Conservation (phyloP, 2,329 filamentous ascomycete genomes). For the Pochonia chlamydosporia region DNA sequence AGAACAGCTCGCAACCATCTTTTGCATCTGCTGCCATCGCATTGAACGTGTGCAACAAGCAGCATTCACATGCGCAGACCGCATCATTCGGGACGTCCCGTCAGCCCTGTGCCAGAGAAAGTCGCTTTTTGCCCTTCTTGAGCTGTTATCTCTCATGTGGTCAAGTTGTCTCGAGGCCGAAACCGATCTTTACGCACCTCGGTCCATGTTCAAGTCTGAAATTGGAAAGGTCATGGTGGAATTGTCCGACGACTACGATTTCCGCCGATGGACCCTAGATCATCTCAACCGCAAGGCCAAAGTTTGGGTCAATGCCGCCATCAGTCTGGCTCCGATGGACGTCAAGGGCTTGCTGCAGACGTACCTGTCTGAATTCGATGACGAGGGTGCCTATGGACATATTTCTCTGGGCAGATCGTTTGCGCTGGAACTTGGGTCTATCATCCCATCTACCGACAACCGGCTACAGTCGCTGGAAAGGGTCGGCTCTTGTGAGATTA, state of each 20-base stretch:
- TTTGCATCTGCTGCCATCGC: conserved; percentile 87
- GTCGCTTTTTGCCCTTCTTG: conserved; percentile 86
- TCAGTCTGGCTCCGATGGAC: conserved; percentile 83
- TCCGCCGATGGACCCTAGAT: conserved; percentile 74
- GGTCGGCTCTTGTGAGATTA: conserved; percentile 68
- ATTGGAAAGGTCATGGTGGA: conserved; percentile 77
- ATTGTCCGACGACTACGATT: conserved; percentile 86
- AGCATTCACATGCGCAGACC: conserved; percentile 75
- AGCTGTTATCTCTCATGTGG: conserved; percentile 93
- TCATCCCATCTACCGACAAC: conserved; percentile 81
- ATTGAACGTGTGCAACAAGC: conserved; percentile 88
- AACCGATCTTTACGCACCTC: conserved; percentile 87
- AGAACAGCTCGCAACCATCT: conserved; percentile 76
- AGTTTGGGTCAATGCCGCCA: conserved; percentile 71
- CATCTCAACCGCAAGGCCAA: conserved; percentile 71
- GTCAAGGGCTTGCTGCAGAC: conserved; percentile 94
- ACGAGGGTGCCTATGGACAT: conserved; percentile 85
- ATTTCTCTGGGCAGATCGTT: conserved; percentile 91
- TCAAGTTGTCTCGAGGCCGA: conserved; percentile 89
- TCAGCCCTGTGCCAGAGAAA: conserved; percentile 85
- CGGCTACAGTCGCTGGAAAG: conserved; percentile 76
- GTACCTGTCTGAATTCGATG: conserved; percentile 90
- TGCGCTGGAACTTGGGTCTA: conserved; percentile 83
- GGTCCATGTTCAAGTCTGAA: conserved; percentile 70
- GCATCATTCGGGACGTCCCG: conserved; percentile 77